Evolutionary conservation across 805 yeast genomes (phyloP).

Genomic region (Diddensiella transvaalensis): DNA sequence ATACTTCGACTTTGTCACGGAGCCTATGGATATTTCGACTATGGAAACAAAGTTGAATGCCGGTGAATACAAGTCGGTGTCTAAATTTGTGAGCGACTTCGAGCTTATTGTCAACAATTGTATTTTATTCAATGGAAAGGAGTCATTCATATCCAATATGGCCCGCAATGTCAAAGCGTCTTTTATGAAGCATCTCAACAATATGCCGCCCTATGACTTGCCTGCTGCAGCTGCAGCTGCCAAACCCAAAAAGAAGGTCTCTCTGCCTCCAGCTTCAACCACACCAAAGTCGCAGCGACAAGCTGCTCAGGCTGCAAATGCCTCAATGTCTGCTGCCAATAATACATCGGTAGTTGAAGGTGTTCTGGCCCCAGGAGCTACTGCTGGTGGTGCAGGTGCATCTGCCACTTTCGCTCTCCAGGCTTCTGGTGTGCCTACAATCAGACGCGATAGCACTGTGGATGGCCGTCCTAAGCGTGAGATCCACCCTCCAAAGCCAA

Average conservation of each 20-base stretch:
- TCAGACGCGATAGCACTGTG: conserved; percentile 67
- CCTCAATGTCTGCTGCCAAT: conserved; percentile 24
- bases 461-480: conserved; percentile 88
- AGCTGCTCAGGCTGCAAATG: conserved; percentile 26
- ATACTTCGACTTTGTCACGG: conserved; percentile 74
- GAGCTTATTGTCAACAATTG: conserved; percentile 83
- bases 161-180: conserved; percentile 86
- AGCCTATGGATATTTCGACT: conserved; percentile 93
- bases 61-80: conserved; percentile 69
- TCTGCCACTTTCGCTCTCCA: conserved; percentile 33
- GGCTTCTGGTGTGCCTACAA: conserved; percentile 52
- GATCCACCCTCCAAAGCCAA: conserved; percentile 93
- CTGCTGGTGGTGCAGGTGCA: too few species aligned
- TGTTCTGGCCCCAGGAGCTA: too few species aligned
- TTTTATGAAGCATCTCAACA: conserved; percentile 87
- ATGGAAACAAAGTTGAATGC: conserved; percentile 74
- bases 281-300: conserved; percentile 30
- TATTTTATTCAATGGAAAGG: conserved; percentile 77
- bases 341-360: conserved; percentile 32
- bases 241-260: conserved; percentile 25
- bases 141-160: conserved; percentile 83
- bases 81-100: conserved; percentile 70
- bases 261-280: conserved; percentile 15
- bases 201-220: conserved; percentile 68
- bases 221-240: conserved; percentile 20